A percentile compares a stretch with the other conserved stretches of the same genome.
Conservation (phyloP, 805 yeast species). For the Starmerella potacharoeniae region DNA sequence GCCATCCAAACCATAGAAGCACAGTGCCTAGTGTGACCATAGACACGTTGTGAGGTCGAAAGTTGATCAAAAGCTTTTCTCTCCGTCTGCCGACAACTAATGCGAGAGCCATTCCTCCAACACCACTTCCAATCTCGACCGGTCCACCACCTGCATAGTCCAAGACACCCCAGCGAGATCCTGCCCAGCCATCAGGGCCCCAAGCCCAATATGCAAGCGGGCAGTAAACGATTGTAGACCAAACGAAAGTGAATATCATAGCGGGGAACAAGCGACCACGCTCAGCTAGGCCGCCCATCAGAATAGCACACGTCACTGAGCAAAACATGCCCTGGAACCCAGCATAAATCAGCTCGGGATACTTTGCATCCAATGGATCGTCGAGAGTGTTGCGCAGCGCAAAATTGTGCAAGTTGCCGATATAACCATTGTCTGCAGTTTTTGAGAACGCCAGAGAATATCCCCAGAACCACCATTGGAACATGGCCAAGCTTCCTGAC, state of each 20-base stretch:
- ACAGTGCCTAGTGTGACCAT: conserved; percentile 81
- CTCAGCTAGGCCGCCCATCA: conserved; percentile 88
- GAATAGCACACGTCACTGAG: conserved; percentile 82
- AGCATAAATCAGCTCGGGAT: conserved; percentile 79
- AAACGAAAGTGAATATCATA: conserved; percentile 66
- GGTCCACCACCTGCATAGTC: conserved; percentile 99
- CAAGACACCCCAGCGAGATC: conserved; percentile 70
- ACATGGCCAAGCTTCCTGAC: conserved; percentile 59
- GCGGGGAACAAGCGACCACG: conserved; percentile 82
- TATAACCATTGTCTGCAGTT: conserved; percentile 72
- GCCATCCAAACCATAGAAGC: conserved; percentile 90
- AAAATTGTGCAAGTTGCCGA: conserved; percentile 74
- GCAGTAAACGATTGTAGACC: conserved; percentile 87
- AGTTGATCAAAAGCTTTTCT: conserved; percentile 65
- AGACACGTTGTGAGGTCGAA: conserved; percentile 90
- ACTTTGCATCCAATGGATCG: conserved; percentile 34
- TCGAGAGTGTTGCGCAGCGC: conserved; percentile 67
- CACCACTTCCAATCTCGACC: conserved; percentile 85
- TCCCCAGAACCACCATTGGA: conserved; percentile 99
- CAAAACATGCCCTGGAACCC: conserved; percentile 83
- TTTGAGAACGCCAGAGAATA: conserved; percentile 77
- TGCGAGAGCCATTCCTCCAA: conserved; percentile 64
- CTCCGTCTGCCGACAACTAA: conserved; percentile 54
- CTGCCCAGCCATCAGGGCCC: conserved; percentile 90
- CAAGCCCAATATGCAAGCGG: conserved; percentile 96